phyloP scores from a whole-genome alignment of 768 basidiomycete genomes.

The Termitomyces sp. region DNA sequence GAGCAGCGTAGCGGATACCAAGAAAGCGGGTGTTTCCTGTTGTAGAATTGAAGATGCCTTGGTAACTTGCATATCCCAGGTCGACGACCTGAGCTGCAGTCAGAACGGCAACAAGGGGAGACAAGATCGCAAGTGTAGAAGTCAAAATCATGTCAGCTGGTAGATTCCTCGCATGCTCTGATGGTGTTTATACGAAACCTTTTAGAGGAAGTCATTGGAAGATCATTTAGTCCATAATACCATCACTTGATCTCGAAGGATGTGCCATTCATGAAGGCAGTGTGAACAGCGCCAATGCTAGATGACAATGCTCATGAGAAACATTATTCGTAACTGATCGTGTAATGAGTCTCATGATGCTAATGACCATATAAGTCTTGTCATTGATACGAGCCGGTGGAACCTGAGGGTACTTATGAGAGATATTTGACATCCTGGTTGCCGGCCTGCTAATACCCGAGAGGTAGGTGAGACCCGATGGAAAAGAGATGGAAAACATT shows the following conservation, averaged over 20 bases:
- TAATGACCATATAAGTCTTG: no score
- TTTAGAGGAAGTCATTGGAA: no score
- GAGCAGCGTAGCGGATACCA: conserved; percentile 44
- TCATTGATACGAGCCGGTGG: not conserved
- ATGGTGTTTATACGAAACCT: not conserved
- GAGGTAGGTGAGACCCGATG: not conserved
- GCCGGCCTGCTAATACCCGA: not conserved
- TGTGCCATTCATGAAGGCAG: no score
- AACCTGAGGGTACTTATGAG: not conserved
- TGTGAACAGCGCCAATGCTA: no score
- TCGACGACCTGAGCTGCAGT: conserved; percentile 25
- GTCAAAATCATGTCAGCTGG: not conserved
- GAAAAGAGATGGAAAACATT: not conserved
- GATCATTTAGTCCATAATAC: not conserved
- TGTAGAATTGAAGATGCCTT: conserved; percentile 29
- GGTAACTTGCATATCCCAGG: conserved; percentile 40
- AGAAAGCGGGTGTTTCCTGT: conserved; percentile 32
- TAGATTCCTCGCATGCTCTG: not conserved
- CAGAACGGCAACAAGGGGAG: not conserved
- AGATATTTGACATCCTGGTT: not conserved
- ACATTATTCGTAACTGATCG: no score
- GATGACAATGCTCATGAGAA: no score
- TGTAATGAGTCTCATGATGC: no score
- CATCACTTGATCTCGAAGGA: no score
- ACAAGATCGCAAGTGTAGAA: not conserved